Percentiles rank a stretch among this genome's conserved stretches.
Conservation (phyloP, 2,329 filamentous ascomycete species). For the Zymoseptoria pseudotritici region DNA sequence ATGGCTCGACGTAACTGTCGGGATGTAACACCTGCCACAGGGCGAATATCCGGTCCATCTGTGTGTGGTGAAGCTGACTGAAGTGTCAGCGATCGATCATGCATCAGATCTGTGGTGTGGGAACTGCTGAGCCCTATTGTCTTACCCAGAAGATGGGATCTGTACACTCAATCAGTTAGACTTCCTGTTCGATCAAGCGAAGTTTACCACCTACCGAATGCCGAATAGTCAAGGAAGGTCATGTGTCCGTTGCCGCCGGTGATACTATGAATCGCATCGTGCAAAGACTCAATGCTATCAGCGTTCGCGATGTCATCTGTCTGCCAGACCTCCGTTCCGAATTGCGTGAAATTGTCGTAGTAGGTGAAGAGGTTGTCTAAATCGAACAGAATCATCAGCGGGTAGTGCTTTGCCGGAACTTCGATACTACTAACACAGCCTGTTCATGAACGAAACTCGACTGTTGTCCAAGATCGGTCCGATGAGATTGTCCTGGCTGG, state of each 20-base stretch:
- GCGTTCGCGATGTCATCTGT: slow-evolving; percentile 39
- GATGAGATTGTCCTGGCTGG: slow-evolving; percentile 54
- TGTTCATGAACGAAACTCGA: slow-evolving; percentile 48
- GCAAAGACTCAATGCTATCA: slow-evolving; percentile 51
- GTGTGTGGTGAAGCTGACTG: slow-evolving; percentile 69
- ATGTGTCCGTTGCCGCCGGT: slow-evolving; percentile 58
- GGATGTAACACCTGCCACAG: slow-evolving; percentile 73
- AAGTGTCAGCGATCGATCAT: slow-evolving; percentile 26
- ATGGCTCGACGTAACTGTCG: slow-evolving; percentile 54
- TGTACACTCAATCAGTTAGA: not conserved
- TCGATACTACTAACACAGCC: slow-evolving; percentile 42
- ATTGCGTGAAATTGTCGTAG: slow-evolving; percentile 60
- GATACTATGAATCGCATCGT: slow-evolving; percentile 45
- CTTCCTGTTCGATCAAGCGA: slow-evolving; percentile 7
- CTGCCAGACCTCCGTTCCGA: slow-evolving; percentile 61
- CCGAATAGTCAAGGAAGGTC: slow-evolving; percentile 60
- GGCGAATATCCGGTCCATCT: slow-evolving; percentile 66
- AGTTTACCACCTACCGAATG: slow-evolving; percentile 55
- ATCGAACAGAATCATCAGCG: not conserved
- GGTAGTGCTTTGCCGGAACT: not conserved
- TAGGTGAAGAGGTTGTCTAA: slow-evolving; percentile 55
- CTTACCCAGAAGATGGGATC: not conserved
- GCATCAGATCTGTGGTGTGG: not conserved
- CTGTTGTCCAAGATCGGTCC: slow-evolving; percentile 46
- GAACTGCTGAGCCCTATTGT: too few relatives aligned